phyloP scores from a whole-genome alignment of 768 basidiomycete genomes.

The Lactarius psammicola region DNA sequence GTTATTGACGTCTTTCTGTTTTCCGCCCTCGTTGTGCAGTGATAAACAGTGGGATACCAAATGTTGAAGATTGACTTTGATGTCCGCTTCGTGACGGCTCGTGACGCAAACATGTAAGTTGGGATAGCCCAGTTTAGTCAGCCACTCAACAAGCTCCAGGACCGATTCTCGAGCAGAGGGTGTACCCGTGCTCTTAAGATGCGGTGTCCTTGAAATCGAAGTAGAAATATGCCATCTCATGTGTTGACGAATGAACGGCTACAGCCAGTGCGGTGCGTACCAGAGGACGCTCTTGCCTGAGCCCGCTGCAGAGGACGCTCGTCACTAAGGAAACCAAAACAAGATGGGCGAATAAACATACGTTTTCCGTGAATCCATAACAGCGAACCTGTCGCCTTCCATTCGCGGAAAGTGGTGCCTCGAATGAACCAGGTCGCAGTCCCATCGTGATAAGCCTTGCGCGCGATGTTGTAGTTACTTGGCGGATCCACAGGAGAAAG shows the following conservation, averaged over 20 bases:
- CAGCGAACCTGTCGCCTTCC: background rate
- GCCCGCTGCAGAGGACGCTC: background rate
- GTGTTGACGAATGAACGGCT: background rate
- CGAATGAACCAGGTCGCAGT: constrained; percentile 7
- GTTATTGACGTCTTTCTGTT: too few species aligned
- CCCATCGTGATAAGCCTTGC: background rate
- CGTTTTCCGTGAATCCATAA: constrained; percentile 9
- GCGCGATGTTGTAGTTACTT: too few species aligned
- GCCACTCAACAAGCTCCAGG: background rate
- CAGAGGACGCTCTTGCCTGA: background rate
- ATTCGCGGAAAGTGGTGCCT: background rate
- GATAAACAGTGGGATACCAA: too few species aligned
- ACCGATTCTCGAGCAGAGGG: background rate
- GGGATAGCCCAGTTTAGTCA: background rate
- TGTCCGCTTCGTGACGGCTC: background rate
- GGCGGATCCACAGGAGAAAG: background rate
- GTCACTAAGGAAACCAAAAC: background rate
- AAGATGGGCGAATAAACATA: too few species aligned
- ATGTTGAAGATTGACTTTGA: background rate
- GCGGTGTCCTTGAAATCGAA: background rate
- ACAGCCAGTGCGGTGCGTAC: background rate
- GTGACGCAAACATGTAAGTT: background rate
- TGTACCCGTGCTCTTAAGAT: background rate
- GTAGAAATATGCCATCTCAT: background rate
- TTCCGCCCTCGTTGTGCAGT: too few species aligned